phyloP scores from a whole-genome alignment of 1,284 basidiomycete genomes.

The Rhodotorula sp. region DNA sequence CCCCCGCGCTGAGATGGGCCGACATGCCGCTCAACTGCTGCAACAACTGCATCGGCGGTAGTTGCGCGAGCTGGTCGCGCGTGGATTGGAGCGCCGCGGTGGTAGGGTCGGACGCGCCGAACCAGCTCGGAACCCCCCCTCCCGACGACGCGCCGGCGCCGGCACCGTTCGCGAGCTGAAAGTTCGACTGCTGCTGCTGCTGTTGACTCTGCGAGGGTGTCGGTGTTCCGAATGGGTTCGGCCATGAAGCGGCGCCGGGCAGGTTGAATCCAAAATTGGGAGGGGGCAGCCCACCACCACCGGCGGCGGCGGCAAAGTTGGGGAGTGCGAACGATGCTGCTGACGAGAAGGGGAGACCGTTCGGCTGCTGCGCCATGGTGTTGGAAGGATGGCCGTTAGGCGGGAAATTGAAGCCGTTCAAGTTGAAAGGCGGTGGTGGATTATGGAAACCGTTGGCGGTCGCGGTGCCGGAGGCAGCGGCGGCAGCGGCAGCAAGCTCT shows the following conservation, averaged over 20 bases:
- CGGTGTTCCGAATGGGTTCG: not conserved
- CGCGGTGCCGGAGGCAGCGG: not conserved
- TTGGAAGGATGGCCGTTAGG: not conserved
- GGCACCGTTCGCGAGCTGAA: not conserved
- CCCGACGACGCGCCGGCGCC: not conserved
- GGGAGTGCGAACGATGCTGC: not conserved
- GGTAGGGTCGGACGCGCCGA: slow-evolving; percentile 9
- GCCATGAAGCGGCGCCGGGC: not conserved
- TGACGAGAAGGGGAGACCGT: not conserved
- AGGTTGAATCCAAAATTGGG: not conserved
- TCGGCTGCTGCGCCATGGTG: not conserved
- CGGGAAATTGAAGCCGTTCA: not conserved
- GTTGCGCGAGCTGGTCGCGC: not conserved
- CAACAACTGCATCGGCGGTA: slow-evolving; percentile 3
- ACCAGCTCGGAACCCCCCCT: slow-evolving; percentile 26
- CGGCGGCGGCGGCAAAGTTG: not conserved
- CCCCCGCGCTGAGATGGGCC: not conserved
- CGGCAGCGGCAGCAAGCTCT: not conserved
- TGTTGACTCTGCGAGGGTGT: not conserved
- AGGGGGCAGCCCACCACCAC: not conserved
- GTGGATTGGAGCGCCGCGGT: not conserved
- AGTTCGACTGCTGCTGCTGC: not conserved
- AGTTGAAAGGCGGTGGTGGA: not conserved
- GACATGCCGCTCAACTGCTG: not conserved
- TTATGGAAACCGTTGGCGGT: not conserved